Evolutionary conservation across 192 early-diverging fungal species (phyloP), one percentile per base, ranked within the genome.

Genomic region (Backusella macrospora): DNA sequence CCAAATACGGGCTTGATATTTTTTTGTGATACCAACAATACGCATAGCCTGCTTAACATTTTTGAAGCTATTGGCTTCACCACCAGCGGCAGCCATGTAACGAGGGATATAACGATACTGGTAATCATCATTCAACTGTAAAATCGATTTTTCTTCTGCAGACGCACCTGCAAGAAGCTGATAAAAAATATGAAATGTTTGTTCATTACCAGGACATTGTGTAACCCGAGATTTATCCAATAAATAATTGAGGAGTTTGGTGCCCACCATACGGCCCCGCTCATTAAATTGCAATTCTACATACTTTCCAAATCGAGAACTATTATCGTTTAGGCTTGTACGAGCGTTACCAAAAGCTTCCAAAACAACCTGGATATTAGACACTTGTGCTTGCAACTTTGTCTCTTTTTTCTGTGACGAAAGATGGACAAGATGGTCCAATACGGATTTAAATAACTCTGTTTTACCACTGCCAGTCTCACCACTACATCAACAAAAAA

Each of bases 111-210:
- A 86, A 62, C 83, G 78, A 76, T 90, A 88, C 6, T 81, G 76
- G 52, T 81, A 71, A 16, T 82, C 80, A 39, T 95, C 90, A 6
- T 88, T 87, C 6, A 99, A 84, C 59, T 89, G 90, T 65, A 93
- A 88, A 69, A 89, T 81, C 16, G 87, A 47, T 66, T 89, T 92
- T 81, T 98, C 96, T 73, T 95, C 91, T 21, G 82, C 71, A 29
- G 90, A 85, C 0, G 86, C 86, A n/a, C 97, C 98, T 29, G 94
- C 91, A 6, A 98, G 86, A 37, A 99, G 83, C 76, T 96, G 92
- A 85, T 99, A 96, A 78, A 99, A 96, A 39, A 98, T 91, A 77
- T 98, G 94, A 84, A 97, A 99, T 82, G 90, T 95, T 68, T 92
- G 88, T 69, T 96, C 96, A 71, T 86, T 86, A 40, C 85, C 73